A percentile compares a stretch with the other conserved stretches of the same genome.
phyloP scores from a whole-genome alignment of 106 monocot genomes.

The Phalaenopsis aphrodite region DNA sequence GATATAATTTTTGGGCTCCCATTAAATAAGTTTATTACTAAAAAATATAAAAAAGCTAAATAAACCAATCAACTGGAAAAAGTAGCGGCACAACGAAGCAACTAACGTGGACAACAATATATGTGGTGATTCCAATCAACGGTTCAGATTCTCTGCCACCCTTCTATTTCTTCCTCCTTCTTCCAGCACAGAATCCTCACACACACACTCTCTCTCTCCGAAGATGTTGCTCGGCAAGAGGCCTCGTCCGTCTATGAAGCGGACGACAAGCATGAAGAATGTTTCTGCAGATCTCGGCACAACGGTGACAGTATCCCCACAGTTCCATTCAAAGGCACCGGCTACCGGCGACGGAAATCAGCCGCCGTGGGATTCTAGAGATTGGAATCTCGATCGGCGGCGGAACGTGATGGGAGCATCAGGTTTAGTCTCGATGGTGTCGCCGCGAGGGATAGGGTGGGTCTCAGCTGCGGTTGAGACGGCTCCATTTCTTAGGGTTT shows the following conservation, averaged over 20 bases:
- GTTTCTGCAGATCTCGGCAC: constrained; percentile 6
- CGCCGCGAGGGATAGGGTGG: neutral
- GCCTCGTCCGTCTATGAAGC: constrained; percentile 10
- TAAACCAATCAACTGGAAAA: no score
- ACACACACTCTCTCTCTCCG: neutral
- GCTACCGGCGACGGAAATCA: neutral
- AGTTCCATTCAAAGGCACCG: neutral
- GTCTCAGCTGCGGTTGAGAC: constrained; percentile 13
- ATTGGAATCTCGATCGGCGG: neutral
- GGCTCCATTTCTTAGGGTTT: constrained; percentile 37
- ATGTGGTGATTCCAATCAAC: neutral
- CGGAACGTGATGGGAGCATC: neutral
- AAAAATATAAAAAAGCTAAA: no score
- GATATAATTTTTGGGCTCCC: no score
- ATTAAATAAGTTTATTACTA: no score
- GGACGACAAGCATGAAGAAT: constrained; percentile 20
- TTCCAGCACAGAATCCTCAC: neutral
- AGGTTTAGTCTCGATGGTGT: neutral
- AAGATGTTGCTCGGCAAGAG: constrained; percentile 22
- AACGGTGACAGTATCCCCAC: neutral
- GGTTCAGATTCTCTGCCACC: neutral
- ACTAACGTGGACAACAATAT: neutral
- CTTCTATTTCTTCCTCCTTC: neutral
- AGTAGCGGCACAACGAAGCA: no score
- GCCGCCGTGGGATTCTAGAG: neutral